A percentile compares a stretch with the other conserved stretches of the same genome.
These are phyloP conservation scores for Alternaria postmessia DNA, from an alignment of 2,329 filamentous ascomycete species.

Conservation along the genomic window DNA sequence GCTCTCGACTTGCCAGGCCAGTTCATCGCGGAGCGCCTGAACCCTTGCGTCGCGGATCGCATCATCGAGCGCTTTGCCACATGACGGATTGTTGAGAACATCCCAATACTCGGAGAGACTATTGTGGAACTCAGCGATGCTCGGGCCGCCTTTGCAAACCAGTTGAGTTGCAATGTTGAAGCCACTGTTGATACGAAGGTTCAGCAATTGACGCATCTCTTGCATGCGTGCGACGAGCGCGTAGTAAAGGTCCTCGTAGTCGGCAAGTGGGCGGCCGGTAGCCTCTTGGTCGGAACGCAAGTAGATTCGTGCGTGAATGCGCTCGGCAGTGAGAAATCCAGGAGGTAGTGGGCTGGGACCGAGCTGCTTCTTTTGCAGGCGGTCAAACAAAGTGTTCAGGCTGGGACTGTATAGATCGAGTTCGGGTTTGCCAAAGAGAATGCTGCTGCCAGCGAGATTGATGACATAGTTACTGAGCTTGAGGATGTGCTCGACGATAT, in stretches of 20 bases:
- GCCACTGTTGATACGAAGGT: constrained; percentile 32
- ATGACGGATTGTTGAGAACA: constrained; percentile 32
- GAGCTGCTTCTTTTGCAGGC: constrained; percentile 45
- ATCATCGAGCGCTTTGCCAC: constrained; percentile 36
- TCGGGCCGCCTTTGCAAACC: constrained; percentile 22
- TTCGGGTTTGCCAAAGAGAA: constrained; percentile 16
- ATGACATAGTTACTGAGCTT: constrained; percentile 24
- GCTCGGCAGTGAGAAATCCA: constrained; percentile 18
- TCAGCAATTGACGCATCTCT: constrained; percentile 34
- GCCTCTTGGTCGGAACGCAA: constrained; percentile 42
- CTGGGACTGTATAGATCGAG: constrained; percentile 38
- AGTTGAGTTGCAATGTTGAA: constrained; percentile 28
- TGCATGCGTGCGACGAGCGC: constrained; percentile 36
- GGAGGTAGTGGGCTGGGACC: constrained; percentile 24
- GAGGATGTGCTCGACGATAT: constrained; percentile 32
- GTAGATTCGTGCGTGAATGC: constrained; percentile 16
- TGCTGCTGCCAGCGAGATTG: constrained; percentile 16
- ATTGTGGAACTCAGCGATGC: constrained; percentile 23
- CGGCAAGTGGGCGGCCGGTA: constrained; percentile 58
- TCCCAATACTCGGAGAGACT: constrained; percentile 34
- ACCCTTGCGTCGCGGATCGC: constrained; percentile 34
- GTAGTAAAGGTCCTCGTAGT: constrained; percentile 48
- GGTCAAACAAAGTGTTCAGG: constrained; percentile 37
- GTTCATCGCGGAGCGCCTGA: constrained; percentile 26
- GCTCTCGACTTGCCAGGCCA: constrained; percentile 19